Evolutionary conservation across 176 grass and related monocot genomes (phyloP), one percentile per base, ranked within the genome.

Genomic region (Eleusine coracana): DNA sequence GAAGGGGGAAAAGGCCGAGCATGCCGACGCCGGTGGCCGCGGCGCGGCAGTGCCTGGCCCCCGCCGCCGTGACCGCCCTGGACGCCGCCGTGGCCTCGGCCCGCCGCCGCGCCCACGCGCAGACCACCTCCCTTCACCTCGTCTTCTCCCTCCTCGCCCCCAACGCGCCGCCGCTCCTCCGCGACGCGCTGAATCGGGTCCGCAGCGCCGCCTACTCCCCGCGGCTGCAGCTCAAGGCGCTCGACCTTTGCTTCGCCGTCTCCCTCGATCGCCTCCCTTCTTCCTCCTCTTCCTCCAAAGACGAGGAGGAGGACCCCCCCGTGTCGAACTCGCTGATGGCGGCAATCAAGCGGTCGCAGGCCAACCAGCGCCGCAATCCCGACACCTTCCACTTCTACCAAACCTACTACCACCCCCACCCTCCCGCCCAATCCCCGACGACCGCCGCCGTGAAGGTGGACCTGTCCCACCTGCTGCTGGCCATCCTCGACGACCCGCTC

Each of bases 261-360:
- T 85, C 90, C 17, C 85, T 97, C 31, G 92, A 97, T 58, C 86
- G 90, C 68, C 90, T 91, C 25, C 84, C 95, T 2, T 92, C 95
- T 9, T 39, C 86, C 3, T 61, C 86, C 1, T 16, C 84, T 2
- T 41, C 76, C 15, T 52, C 50, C 13, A 51, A 4, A 1, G 16
- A 17, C 3, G 31, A 28, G 0, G 29, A 34, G 31, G 31, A 34
- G 31, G 92, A 92, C 25, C 95, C 95, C 16, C 92, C 92, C 23
- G 84, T 94, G 0, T 92, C 95, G 31, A 97, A 97, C 90, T 97
- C 92, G 13, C 92, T 97, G 36, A 94, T 97, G 95, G 90, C 95
- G 3, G 92, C 95, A 56, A 91, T 97, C 84, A 97, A 91, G 88
- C 88, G 92, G 28, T 94, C 95, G 2, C 95, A 97, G 86, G 92